These are phyloP conservation scores for Trapa bicornis DNA, from an alignment of 345 rosid genomes.

Conservation along the genomic window DNA sequence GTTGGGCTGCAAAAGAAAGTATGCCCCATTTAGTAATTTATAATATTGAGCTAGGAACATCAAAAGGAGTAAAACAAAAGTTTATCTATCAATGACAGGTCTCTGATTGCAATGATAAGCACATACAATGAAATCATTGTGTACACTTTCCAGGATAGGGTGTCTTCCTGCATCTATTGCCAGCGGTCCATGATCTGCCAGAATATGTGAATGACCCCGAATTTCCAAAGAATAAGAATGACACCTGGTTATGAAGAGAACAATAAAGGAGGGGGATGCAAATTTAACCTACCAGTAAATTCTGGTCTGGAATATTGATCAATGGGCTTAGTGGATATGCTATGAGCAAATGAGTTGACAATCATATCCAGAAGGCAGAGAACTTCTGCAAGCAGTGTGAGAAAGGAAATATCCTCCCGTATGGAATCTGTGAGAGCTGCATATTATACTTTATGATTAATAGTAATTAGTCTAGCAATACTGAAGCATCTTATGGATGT, in stretches of 20 bases:
- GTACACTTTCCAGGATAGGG: constrained; percentile 85
- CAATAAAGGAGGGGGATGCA: neutral
- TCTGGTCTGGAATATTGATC: constrained; percentile 78
- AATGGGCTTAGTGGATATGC: constrained; percentile 73
- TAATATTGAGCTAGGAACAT: neutral
- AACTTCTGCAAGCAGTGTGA: constrained; percentile 85
- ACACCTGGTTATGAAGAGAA: too few relatives aligned
- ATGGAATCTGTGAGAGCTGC: constrained; percentile 72
- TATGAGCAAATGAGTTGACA: constrained; percentile 86
- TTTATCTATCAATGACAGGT: neutral
- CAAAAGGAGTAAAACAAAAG: neutral
- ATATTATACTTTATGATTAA: constrained; percentile 4
- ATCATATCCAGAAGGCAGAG: constrained; percentile 92
- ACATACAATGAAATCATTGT: constrained; percentile 66
- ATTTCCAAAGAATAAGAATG: constrained; percentile 2
- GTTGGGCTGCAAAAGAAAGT: constrained; percentile 52
- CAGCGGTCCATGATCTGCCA: constrained; percentile 75
- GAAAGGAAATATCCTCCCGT: constrained; percentile 62
- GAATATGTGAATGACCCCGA: constrained; percentile 11
- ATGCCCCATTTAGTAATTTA: neutral
- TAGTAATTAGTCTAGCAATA: neutral
- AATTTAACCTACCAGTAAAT: constrained; percentile 47
- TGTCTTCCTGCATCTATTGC: constrained; percentile 96
- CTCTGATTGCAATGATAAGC: constrained; percentile 3
- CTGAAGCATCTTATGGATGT: neutral